Evolutionary conservation across 2,329 filamentous ascomycete genomes (phyloP).

Genomic region (Fusarium tupiense): DNA sequence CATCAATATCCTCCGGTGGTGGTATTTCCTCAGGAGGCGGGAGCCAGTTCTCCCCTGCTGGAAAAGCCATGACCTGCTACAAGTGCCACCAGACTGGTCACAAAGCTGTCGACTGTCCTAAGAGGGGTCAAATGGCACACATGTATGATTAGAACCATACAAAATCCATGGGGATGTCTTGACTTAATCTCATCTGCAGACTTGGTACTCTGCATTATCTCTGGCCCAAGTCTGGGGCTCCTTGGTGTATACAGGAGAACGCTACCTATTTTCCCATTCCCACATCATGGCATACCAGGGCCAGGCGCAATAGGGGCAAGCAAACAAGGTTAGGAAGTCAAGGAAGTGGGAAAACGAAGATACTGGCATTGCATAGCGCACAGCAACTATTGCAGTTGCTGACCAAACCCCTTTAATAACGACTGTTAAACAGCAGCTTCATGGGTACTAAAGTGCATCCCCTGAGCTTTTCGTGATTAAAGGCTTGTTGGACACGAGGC

Average conservation of each 20-base stretch:
- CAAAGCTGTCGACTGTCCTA: conserved; percentile 65
- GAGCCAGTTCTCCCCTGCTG: conserved; percentile 34
- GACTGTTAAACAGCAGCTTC: not conserved
- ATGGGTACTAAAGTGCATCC: not conserved
- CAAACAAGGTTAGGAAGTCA: not conserved
- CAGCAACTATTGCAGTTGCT: not conserved
- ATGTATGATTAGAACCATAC: not conserved
- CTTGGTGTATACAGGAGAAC: not conserved
- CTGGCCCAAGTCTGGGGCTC: not conserved
- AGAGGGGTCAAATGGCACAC: conserved; percentile 3
- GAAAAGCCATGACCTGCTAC: conserved; percentile 60
- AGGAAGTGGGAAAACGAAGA: not conserved
- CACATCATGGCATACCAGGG: not conserved
- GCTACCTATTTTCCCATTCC: not conserved
- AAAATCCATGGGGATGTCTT: not conserved
- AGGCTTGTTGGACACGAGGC: not conserved
- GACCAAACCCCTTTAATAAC: not conserved
- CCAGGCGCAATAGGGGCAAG: not conserved
- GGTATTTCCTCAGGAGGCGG: conserved; percentile 59
- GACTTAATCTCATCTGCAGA: not conserved
- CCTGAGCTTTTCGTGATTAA: not conserved
- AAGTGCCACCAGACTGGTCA: conserved; percentile 71
- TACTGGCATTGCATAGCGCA: not conserved
- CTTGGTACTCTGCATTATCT: not conserved
- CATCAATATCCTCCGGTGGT: conserved; percentile 59